Percentiles rank a stretch among this genome's conserved stretches.
Evolutionary conservation across 2,329 filamentous ascomycete species (phyloP).

Genomic region (Cercospora citrullina): DNA sequence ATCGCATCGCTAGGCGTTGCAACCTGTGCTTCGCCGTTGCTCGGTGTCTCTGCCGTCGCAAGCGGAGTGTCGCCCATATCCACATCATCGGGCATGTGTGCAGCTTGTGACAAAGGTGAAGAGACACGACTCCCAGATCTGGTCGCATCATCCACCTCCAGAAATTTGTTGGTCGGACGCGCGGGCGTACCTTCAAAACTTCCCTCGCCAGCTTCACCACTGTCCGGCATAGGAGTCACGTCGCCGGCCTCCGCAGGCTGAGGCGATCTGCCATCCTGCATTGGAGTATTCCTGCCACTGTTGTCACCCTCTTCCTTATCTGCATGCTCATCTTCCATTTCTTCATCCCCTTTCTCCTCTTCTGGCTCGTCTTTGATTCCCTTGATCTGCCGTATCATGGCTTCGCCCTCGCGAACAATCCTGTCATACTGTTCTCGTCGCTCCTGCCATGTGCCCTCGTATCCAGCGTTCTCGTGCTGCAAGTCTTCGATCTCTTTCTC

Average conservation of each 20-base stretch:
- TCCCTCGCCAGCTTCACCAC: constrained; percentile 30
- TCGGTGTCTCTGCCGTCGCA: constrained; percentile 17
- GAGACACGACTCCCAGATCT: constrained; percentile 27
- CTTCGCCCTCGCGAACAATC: constrained; percentile 89
- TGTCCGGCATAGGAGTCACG: constrained; percentile 44
- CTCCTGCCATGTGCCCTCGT: constrained; percentile 80
- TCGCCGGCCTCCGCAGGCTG: constrained; percentile 31
- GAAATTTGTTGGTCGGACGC: constrained; percentile 32
- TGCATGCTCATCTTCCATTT: constrained; percentile 60
- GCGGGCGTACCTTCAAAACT: constrained; percentile 22
- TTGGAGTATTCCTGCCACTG: constrained; percentile 50
- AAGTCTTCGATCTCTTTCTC: constrained; percentile 86
- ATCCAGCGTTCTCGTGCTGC: constrained; percentile 78
- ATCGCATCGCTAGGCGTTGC: constrained; percentile 26
- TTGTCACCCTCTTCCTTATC: constrained; percentile 46
- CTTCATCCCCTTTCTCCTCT: constrained; percentile 73
- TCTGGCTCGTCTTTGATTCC: constrained; percentile 96
- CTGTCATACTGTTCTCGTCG: constrained; percentile 81
- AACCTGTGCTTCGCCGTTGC: constrained; percentile 26
- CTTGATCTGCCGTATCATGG: constrained; percentile 78
- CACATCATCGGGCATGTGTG: constrained; percentile 30
- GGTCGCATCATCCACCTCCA: constrained; percentile 33
- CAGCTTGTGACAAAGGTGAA: constrained; percentile 28
- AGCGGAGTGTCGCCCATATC: constrained; percentile 32
- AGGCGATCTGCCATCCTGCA: constrained; percentile 41